Evolutionary conservation across 768 basidiomycete genomes (phyloP), one percentile per base, ranked within the genome.

Genomic region (Suillus discolor): DNA sequence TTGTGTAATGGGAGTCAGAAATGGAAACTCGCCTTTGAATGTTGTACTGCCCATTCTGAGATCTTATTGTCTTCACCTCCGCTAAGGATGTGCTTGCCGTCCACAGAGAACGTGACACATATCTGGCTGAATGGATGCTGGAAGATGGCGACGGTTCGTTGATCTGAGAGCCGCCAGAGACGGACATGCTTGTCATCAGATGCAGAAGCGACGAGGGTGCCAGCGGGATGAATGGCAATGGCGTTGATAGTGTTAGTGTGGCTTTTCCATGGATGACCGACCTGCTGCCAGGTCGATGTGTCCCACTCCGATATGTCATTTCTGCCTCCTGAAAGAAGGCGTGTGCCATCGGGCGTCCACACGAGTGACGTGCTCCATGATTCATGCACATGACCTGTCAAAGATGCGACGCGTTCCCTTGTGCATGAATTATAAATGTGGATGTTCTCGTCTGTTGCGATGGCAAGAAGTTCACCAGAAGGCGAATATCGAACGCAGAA

Each of bases 71-170:
- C 47, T 5, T 13, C 2, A 49, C 47, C 47, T 6, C 47, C n/a
- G 6, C 47, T 23, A 12, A 49, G 23, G 47, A 49, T 23, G 12
- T 49, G 47, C 47, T 23, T 23, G 23, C 47, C 47, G 2, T 49
- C 47, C 47, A 23, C 12, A 12, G 47, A 49, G 47, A 49, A 49
- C 4, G n/a, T 13, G 47, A 49, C 11, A 49, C n/a, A 49, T 13
- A 0, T 2, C 0, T 0, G 0, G 0, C 1, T n/a, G n/a, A 4
- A 12, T 23, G 47, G 23, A 12, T 23, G 47, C 47, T 23, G n/a
- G 47, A 49, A 49, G n/a, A 23, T 25, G 49, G 23, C 23, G 6
- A 51, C 16, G 15, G 3, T 51, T 51, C 15, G 49, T 25, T 0
- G 49, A 25, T 51, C 49, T 51, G 49, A 51, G 25, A 51, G 15